Base-by-base conservation (phyloP, 1,284 basidiomycete species). In the Ceratorhiza oryzae-sativae region DNA sequence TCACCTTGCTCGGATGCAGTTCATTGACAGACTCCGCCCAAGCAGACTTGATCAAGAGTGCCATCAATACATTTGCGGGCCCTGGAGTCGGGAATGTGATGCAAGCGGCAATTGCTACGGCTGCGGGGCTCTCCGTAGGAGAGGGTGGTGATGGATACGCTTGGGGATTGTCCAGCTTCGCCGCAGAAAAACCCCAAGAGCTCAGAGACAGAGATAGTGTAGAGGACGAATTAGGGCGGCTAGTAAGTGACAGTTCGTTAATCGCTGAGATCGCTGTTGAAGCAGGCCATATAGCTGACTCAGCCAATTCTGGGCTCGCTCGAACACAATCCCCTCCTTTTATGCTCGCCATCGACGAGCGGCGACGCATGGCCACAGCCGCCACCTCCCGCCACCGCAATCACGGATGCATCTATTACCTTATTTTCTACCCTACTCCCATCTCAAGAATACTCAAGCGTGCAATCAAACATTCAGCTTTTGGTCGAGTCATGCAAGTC, bases 391-490 rank as follows among this genome's bases (percentile, higher is more conserved):
- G 85, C 87, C 0, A 96, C 94, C 0, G 89, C 92, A 9, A 91
- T 94, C 2, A 92, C 98, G 25, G 94, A 99, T 79, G 90, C 92
- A 1, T 91, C 94, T 0, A 90, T 99, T 32, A 88, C 92, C 72
- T 84, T 99, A 0, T 98, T 99, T 77, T 85, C 92, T 0, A 84
- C 87, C 27, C 82, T 97, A 15, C 86, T 98, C 13, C 90, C 93
- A 0, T 82, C 90, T 41, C 95, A 97, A 80, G 91, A 92, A 76
- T 81, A 89, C 3, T 80, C 87, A 9, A 86, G 90, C 0, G 89
- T 90, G 51, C 83, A 87, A 0, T 87, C 88, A 51, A 86, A 88
- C 0, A 82, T 97, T 49, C 86, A 86, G 0, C 87, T 90, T 71
- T 84, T 97, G 39, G 81, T 91, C 3, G 90, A 92, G 34, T 86